Base-by-base conservation (phyloP, 2,329 filamentous ascomycete genomes). In the Aspergillus vadensis region DNA sequence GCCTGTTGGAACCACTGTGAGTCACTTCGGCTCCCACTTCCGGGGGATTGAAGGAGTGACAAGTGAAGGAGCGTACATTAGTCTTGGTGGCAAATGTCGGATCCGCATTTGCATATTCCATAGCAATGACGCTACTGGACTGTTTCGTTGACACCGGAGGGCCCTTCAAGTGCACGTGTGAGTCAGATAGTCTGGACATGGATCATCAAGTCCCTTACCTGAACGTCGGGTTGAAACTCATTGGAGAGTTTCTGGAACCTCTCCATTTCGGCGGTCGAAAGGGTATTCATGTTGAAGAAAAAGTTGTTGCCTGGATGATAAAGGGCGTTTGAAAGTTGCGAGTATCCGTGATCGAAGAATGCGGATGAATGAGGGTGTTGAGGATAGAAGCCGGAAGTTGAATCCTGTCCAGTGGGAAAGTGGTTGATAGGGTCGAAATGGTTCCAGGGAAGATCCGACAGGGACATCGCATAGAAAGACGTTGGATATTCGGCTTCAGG, bases 61-160 rank as follows among this genome's bases (percentile, higher is more conserved):
- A 21, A 10, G 41, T 23, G n/a, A 21, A 21, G 8, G 19, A 47
- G 19, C 66, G 56, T 81, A 96, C 94, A 72, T 86, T 85, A 52
- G 93, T 97, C 82, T 98, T 98, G 61, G 89, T 86, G 54, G 93
- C 88, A 75, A 91, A 96, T 64, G 91, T 81, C 5, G 89, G 87
- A 75, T 98, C 93, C 63, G 92, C 93, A 76, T 90, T 90, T 63
- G 92, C 91, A 79, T 97, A 98, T 75, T 97, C 91, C 65, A 88
- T 84, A 15, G 90, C 88, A 72, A 99, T 92, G 66, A 83, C 86
- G 67, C 87, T 85, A 77, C 89, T 96, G 55, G 90, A 86, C 71
- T 87, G 86, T 77, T 90, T 91, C 63, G 89, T 84, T 69, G 92
- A 91, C 66, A 98, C 90, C 53, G 82, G 63, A 91, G 91, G 58